A percentile compares a stretch with the other conserved stretches of the same genome.
Evolutionary conservation across 495 filamentous ascomycete genomes (phyloP).

Genomic region (Filosporella fistucella): DNA sequence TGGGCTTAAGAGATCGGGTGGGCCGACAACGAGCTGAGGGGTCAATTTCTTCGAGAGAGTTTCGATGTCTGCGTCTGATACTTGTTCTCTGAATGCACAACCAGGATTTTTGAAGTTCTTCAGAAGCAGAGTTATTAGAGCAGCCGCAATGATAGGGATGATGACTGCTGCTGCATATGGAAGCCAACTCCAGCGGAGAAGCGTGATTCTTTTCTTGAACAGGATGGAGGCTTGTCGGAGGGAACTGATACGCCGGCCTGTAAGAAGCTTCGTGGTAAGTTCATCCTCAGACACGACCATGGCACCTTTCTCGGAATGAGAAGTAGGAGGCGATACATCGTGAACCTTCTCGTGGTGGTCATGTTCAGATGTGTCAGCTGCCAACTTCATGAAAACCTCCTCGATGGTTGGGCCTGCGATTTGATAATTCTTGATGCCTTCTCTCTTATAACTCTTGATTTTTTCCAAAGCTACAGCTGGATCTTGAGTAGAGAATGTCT

Average conservation of each 20-base stretch:
- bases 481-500: slow-evolving; percentile 62
- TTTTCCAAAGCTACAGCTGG: slow-evolving; percentile 58
- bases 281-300: not conserved
- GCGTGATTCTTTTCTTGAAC: slow-evolving; percentile 69
- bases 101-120: slow-evolving; percentile 45
- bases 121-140: slow-evolving; percentile 66
- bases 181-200: slow-evolving; percentile 68
- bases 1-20: slow-evolving; percentile 39
- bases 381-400: slow-evolving; percentile 78
- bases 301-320: slow-evolving; percentile 5
- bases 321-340: not conserved
- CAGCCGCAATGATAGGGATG: slow-evolving; percentile 69
- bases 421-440: slow-evolving; percentile 61
- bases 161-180: slow-evolving; percentile 63
- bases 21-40: slow-evolving; percentile 56
- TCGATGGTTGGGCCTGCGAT: slow-evolving; percentile 80
- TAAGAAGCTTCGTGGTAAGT: slow-evolving; percentile 42
- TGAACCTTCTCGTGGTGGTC: slow-evolving; percentile 7
- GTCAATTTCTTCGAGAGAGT: slow-evolving; percentile 29
- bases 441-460: slow-evolving; percentile 56
- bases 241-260: slow-evolving; percentile 59
- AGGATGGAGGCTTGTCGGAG: slow-evolving; percentile 61
- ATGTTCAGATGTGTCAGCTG: slow-evolving; percentile 54
- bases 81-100: slow-evolving; percentile 47
- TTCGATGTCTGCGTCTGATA: slow-evolving; percentile 27